Conservation (phyloP, 805 yeast species). For the Ogataea salicorniae region DNA sequence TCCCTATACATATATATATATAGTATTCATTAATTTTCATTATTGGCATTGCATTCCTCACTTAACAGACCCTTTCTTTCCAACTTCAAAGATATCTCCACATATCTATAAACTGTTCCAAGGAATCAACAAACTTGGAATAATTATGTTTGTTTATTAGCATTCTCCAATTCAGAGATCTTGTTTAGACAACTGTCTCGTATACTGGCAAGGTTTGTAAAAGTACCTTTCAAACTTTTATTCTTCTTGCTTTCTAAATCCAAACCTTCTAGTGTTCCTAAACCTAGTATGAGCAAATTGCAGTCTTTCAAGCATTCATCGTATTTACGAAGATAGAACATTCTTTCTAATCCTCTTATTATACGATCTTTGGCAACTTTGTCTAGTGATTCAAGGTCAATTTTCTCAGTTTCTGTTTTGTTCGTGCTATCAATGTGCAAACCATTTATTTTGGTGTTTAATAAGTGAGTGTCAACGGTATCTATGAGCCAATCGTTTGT, state of each 20-base stretch:
- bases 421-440: constrained; percentile 2
- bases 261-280: constrained; percentile 18
- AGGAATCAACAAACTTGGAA: too few species aligned
- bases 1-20: background rate
- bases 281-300: constrained; percentile 26
- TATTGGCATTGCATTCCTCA: too few species aligned
- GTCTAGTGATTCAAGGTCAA: constrained; percentile 16
- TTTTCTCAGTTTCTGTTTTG: background rate
- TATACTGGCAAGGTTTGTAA: constrained; percentile 45
- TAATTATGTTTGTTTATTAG: too few species aligned
- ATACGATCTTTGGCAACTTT: constrained; percentile 55
- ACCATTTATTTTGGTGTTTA: background rate
- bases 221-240: constrained; percentile 42
- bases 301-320: constrained; percentile 44
- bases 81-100: too few species aligned
- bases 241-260: constrained; percentile 32
- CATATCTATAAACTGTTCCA: too few species aligned
- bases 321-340: constrained; percentile 54
- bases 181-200: constrained; percentile 33
- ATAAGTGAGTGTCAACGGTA: background rate
- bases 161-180: background rate
- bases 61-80: too few species aligned
- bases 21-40: too few species aligned
- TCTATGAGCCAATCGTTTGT: constrained; percentile 38
- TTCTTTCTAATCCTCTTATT: constrained; percentile 56